phyloP scores from a whole-genome alignment of 1,139 yeast species.

The Arxiozyma telluris region DNA sequence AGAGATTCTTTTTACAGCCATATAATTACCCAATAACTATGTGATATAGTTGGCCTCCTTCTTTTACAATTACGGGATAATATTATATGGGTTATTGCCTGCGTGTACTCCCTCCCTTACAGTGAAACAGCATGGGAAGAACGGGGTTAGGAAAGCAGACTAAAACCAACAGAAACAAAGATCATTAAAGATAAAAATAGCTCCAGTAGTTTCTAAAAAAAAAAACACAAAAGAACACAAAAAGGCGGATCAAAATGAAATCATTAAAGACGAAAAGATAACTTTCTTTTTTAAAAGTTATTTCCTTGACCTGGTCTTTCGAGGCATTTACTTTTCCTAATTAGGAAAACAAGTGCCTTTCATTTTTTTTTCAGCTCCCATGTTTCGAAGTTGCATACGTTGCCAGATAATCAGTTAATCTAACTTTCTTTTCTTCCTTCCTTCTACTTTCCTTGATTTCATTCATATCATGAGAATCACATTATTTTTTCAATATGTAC shows the following conservation, averaged over 20 bases:
- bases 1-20: not conserved
- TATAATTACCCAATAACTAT: not conserved
- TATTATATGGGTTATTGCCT: not conserved
- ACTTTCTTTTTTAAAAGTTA: no score
- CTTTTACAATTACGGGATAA: not conserved
- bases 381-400: not conserved
- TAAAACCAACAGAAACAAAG: not conserved
- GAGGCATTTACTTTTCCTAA: conserved; percentile 1
- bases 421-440: not conserved
- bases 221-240: not conserved
- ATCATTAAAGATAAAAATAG: not conserved
- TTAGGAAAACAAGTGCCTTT: not conserved
- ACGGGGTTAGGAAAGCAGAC: not conserved
- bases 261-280: not conserved
- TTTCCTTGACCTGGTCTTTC: not conserved
- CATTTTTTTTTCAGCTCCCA: not conserved
- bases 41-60: not conserved
- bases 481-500: no score
- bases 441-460: no score
- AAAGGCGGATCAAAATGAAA: not conserved
- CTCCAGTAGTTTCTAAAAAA: not conserved
- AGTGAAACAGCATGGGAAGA: not conserved
- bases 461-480: no score
- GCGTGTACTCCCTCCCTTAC: no score
- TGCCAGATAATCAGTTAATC: not conserved